Conservation (phyloP, 1,284 basidiomycete species). For the Irpex rosettiformis region DNA sequence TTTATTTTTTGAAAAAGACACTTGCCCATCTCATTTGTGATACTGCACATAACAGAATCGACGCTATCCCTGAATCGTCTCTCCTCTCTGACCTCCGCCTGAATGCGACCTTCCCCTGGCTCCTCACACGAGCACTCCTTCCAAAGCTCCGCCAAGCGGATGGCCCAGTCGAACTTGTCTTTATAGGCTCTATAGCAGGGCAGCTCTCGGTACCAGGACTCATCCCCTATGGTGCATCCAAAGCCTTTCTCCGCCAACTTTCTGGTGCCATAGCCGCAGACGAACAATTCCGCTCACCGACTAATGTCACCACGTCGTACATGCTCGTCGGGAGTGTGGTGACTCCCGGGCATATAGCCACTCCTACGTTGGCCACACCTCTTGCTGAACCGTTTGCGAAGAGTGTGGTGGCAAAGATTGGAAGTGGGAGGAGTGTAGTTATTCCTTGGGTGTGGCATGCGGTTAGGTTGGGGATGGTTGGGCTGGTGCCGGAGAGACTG, state of each 20-base stretch:
- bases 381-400: constrained; percentile 12
- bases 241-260: constrained; percentile 10
- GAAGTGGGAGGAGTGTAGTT: constrained; percentile 11
- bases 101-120: constrained; percentile 6
- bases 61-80: constrained; percentile 5
- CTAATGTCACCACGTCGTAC: neutral
- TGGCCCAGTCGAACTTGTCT: constrained; percentile 10
- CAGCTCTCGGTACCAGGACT: constrained; percentile 2
- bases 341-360: neutral
- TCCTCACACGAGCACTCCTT: constrained; percentile 9
- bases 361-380: constrained; percentile 7
- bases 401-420: constrained; percentile 10
- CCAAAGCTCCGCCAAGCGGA: constrained; percentile 10
- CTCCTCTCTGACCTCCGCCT: constrained; percentile 8
- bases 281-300: constrained; percentile 1
- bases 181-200: constrained; percentile 10
- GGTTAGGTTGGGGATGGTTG: constrained; percentile 4
- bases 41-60: constrained; percentile 7
- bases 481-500: constrained; percentile 2
- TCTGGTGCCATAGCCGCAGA: constrained; percentile 4
- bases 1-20: too few species aligned
- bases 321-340: neutral
- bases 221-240: constrained; percentile 8
- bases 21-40: too few species aligned
- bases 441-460: constrained; percentile 13